phyloP scores from a whole-genome alignment of 2,329 filamentous ascomycete species.

The Diaporthe humulicola region DNA sequence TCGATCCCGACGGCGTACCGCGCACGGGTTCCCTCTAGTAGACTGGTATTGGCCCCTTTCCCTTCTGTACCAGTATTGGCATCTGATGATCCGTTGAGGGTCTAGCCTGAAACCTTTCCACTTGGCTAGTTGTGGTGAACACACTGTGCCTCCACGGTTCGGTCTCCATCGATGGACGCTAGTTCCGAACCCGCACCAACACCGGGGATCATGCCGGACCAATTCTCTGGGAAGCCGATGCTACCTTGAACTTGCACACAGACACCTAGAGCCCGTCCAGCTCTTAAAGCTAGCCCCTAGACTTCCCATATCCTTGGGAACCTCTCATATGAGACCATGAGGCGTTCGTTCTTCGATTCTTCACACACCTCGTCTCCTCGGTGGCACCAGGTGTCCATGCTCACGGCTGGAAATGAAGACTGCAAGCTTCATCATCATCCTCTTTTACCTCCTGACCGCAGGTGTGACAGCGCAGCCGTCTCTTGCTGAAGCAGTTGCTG shows the following conservation, averaged over 20 bases:
- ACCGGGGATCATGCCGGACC: conserved; percentile 14
- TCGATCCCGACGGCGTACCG: not conserved
- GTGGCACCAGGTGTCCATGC: not conserved
- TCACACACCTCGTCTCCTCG: not conserved
- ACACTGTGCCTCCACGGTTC: not conserved
- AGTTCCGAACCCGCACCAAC: not conserved
- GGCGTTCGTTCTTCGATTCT: conserved; percentile 10
- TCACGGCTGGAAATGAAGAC: conserved; percentile 11
- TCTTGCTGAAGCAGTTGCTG: not conserved
- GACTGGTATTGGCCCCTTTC: not conserved
- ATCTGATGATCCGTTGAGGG: not conserved
- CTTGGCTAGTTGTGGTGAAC: not conserved
- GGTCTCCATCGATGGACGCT: not conserved
- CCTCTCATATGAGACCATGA: not conserved
- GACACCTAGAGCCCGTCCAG: not conserved
- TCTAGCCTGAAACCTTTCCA: not conserved
- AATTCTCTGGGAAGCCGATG: not conserved
- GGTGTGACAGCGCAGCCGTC: not conserved
- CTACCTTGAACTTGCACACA: not conserved
- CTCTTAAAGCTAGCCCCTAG: not conserved
- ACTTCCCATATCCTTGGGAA: conserved; percentile 2
- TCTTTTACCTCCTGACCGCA: conserved; percentile 4
- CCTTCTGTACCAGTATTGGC: not conserved
- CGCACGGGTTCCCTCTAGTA: not conserved
- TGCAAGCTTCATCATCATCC: not conserved